Evolutionary conservation across 2,329 filamentous ascomycete species (phyloP), one percentile per base, ranked within the genome.

Genomic region (Gaeumannomyces sp.): DNA sequence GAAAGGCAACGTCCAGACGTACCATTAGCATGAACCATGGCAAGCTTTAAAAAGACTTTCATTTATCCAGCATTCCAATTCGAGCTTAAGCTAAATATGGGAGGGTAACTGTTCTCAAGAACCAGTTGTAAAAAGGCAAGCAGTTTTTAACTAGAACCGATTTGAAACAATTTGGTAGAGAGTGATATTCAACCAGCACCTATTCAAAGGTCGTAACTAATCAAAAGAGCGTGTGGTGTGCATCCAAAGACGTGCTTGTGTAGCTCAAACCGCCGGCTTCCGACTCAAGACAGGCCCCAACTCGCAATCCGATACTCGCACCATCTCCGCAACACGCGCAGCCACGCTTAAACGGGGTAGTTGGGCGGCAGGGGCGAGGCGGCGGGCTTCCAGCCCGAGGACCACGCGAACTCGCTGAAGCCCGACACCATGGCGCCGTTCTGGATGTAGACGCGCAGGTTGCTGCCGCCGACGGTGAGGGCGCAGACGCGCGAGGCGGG

Each of bases 371-470:
- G 45, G 11, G 64, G 61, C 35, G 31, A 16, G 29, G 59, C 8
- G 10, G 57, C 64, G 16, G 59, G 22, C 14, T 14, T 28, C 64
- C 64, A 65, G 29, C 64, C 64, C n/a, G 19, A 22, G 25, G n/a
- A 31, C 56, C 58, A 65, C 22, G 61, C 61, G 58, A 60, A 68
- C 66, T 68, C 66, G 59, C 60, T 66, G n/a, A 68, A 56, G 22
- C 53, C 65, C 33, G 63, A 64, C 28, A 19, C 33, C 19, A 62
- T 11, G n/a, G 60, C 62, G 13, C 66, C 66, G 35, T 67, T 66
- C 66, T 68, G 65, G 6, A 68, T 28, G 45, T 68, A 68, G n/a
- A 68, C 66, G 28, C 66, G 59, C 53, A 67, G 61, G 22, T 57
- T 29, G 22, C 7, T 2, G 57, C 57, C 57, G 13, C 61, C 57